Evolutionary conservation across 768 basidiomycete species (phyloP).

Genomic region (Serendipita sp.): DNA sequence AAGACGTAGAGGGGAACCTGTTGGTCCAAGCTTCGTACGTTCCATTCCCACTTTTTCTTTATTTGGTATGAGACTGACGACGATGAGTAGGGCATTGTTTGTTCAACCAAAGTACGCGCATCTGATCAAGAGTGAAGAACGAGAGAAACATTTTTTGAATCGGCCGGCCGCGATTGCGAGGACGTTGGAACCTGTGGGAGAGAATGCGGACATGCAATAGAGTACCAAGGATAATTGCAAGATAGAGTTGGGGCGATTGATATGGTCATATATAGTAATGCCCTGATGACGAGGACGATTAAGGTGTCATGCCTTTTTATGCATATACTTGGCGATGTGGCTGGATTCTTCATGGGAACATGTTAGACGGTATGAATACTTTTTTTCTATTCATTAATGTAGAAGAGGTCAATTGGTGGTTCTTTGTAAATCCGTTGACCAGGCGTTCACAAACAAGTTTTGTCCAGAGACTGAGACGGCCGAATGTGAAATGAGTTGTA

Average conservation of each 20-base stretch:
- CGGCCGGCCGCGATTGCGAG: not conserved
- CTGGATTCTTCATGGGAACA: no score
- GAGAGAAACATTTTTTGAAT: conserved; percentile 26
- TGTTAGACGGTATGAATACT: no score
- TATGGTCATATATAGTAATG: not conserved
- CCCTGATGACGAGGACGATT: not conserved
- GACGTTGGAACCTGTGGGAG: not conserved
- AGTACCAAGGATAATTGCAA: not conserved
- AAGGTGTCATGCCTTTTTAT: no score
- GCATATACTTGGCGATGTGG: no score
- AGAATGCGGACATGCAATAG: not conserved
- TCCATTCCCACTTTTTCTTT: conserved; percentile 13
- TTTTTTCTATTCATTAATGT: no score
- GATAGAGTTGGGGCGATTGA: no score
- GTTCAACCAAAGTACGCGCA: conserved; percentile 82
- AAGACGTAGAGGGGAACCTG: conserved; percentile 64
- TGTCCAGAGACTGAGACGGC: no score
- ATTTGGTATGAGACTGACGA: not conserved
- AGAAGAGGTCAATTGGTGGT: no score
- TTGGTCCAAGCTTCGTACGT: no score
- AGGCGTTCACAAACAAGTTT: no score
- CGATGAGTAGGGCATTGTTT: conserved; percentile 47
- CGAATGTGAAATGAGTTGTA: no score
- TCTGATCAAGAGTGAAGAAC: conserved; percentile 41
- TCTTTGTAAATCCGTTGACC: no score